Conservation (phyloP, 1,139 yeast species). For the Kurtzmaniella quercitrusa region DNA sequence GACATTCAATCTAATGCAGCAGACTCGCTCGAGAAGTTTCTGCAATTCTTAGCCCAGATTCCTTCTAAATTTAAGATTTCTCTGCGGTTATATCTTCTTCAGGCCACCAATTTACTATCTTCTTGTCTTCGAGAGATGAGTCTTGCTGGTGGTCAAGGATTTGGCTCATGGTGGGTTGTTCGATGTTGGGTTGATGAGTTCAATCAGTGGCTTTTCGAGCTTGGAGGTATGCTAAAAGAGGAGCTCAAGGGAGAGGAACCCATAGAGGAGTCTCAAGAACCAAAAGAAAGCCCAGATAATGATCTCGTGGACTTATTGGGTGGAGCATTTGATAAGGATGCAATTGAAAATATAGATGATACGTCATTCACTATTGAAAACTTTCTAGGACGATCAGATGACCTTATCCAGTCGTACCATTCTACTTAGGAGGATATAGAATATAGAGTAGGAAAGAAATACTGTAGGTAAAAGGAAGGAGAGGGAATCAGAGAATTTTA, state of each 20-base stretch:
- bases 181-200: constrained; percentile 78
- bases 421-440: background rate
- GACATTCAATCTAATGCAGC: background rate
- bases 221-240: constrained; percentile 57
- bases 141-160: constrained; percentile 54
- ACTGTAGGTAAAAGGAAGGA: no score
- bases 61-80: constrained; percentile 7
- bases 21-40: background rate
- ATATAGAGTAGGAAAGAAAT: background rate
- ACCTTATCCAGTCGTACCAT: constrained; percentile 4
- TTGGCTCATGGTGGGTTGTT: constrained; percentile 76
- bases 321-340: background rate
- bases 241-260: constrained; percentile 16
- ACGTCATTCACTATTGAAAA: constrained; percentile 12
- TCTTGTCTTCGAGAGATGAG: constrained; percentile 66
- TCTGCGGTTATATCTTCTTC: constrained; percentile 1
- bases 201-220: constrained; percentile 64
- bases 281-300: background rate
- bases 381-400: constrained; percentile 4
- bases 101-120: constrained; percentile 42
- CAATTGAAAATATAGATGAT: constrained; percentile 9
- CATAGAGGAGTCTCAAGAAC: background rate
- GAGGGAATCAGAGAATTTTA: no score
- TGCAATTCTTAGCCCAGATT: constrained; percentile 1
- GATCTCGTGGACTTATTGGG: background rate